A percentile compares a stretch with the other conserved stretches of the same genome.
These are phyloP conservation scores for Yamadazyma triangularis DNA, from an alignment of 1,139 yeast genomes.

Conservation along the genomic window DNA sequence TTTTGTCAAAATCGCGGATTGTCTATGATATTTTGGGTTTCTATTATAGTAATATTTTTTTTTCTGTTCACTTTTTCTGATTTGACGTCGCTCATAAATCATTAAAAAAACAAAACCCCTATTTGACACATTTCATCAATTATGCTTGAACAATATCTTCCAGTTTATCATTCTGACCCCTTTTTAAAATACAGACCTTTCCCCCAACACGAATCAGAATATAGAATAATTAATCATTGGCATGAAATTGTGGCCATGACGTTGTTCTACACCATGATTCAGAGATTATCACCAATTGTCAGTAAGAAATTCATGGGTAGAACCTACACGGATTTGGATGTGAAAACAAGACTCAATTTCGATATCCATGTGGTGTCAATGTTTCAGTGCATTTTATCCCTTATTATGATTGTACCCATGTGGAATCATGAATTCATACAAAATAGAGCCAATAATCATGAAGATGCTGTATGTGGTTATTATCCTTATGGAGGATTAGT, in stretches of 20 bases:
- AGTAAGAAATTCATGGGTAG: constrained; percentile 33
- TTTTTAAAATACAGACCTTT: constrained; percentile 45
- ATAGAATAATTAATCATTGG: constrained; percentile 42
- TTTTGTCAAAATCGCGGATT: too few species aligned
- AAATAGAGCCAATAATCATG: constrained; percentile 43
- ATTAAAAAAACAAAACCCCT: too few species aligned
- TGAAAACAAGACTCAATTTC: constrained; percentile 59
- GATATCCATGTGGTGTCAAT: constrained; percentile 89
- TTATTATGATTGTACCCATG: constrained; percentile 52
- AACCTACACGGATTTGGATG: constrained; percentile 43
- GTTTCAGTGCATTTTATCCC: constrained; percentile 67
- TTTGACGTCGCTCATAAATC: too few species aligned
- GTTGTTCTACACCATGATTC: constrained; percentile 35
- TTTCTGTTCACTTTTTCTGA: too few species aligned
- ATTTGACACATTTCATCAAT: too few species aligned
- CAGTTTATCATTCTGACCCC: constrained; percentile 37
- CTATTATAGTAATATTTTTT: too few species aligned
- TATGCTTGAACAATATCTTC: constrained; percentile 8
- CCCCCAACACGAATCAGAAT: constrained; percentile 29
- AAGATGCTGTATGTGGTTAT: constrained; percentile 50
- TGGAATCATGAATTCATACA: constrained; percentile 46
- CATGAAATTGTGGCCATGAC: constrained; percentile 45
- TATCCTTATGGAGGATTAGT: constrained; percentile 75
- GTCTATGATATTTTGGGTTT: too few species aligned
- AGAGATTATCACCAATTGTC: constrained; percentile 36